These are phyloP conservation scores for Przewalskia tangutica DNA, from an alignment of 257 asterid genomes.

Conservation along the genomic window DNA sequence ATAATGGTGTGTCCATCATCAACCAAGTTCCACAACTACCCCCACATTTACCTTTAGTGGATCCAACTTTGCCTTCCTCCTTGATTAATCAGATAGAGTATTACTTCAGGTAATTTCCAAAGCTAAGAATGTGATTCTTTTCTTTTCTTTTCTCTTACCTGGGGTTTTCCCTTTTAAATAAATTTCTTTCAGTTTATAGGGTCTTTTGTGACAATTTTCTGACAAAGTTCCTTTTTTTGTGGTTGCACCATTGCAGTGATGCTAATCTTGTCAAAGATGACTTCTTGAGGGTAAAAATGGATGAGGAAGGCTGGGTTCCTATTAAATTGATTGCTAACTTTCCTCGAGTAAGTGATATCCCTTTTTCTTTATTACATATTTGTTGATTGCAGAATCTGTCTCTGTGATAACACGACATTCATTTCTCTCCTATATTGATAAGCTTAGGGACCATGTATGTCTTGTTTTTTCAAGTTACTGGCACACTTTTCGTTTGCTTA, in stretches of 20 bases:
- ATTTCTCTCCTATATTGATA: background rate
- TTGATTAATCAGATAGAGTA: conserved; percentile 68
- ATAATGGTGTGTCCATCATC: conserved; percentile 40
- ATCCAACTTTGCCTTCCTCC: conserved; percentile 31
- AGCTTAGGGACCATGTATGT: background rate
- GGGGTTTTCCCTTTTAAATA: background rate
- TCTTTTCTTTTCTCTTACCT: background rate
- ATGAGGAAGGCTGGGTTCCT: conserved; percentile 82
- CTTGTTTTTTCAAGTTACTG: background rate
- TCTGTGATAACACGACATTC: background rate
- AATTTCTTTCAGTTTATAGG: background rate
- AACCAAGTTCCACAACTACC: conserved; percentile 36
- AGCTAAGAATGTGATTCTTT: background rate
- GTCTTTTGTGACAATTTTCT: background rate
- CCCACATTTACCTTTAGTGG: conserved; percentile 26
- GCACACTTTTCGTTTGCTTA: background rate
- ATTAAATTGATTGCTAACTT: conserved; percentile 52
- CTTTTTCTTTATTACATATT: background rate
- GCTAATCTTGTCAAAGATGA: conserved; percentile 63
- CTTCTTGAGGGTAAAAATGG: conserved; percentile 62
- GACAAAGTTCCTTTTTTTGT: background rate
- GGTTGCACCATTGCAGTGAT: conserved; percentile 60
- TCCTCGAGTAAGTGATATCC: conserved; percentile 55
- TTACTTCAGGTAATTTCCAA: conserved; percentile 59
- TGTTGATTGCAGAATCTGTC: background rate